Conservation (phyloP, 1,139 yeast genomes). For the Neolecta irregularis region DNA sequence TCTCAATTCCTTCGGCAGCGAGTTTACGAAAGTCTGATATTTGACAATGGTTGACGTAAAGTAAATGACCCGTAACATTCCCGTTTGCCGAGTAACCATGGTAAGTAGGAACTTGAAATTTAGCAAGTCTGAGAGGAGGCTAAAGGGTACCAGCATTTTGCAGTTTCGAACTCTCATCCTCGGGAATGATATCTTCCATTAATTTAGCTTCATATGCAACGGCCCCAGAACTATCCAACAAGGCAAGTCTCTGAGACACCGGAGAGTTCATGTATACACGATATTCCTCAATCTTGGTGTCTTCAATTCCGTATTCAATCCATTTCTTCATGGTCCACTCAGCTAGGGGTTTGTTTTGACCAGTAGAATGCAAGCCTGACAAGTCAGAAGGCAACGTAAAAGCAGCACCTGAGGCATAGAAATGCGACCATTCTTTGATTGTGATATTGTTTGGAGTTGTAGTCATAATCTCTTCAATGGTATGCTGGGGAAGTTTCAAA, state of each 20-base stretch:
- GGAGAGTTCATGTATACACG: slow-evolving; percentile 52
- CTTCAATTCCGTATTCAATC: slow-evolving; percentile 41
- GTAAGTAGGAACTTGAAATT: slow-evolving; percentile 52
- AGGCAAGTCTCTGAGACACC: slow-evolving; percentile 34
- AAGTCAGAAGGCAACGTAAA: too few relatives aligned
- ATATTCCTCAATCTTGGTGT: slow-evolving; percentile 38
- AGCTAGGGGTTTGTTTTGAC: slow-evolving; percentile 47
- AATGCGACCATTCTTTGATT: too few relatives aligned
- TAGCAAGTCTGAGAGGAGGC: too few relatives aligned
- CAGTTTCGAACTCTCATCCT: slow-evolving; percentile 39
- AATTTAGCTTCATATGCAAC: slow-evolving; percentile 46
- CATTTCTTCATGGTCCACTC: slow-evolving; percentile 51
- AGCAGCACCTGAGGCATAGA: too few relatives aligned
- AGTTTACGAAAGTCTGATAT: slow-evolving; percentile 38
- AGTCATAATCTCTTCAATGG: too few relatives aligned
- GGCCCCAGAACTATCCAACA: slow-evolving; percentile 26
- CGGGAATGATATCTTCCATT: slow-evolving; percentile 52
- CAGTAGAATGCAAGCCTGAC: slow-evolving; percentile 69
- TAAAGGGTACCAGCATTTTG: too few relatives aligned
- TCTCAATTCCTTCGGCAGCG: slow-evolving; percentile 31
- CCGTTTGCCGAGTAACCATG: slow-evolving; percentile 60
- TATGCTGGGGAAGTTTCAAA: too few relatives aligned
- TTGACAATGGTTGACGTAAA: slow-evolving; percentile 50
- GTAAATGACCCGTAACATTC: slow-evolving; percentile 41
- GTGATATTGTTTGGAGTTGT: too few relatives aligned